Evolutionary conservation across 208 protist genomes (phyloP), one percentile per base, ranked within the genome.

Genomic region (Acanthamoeba lenticulata): DNA sequence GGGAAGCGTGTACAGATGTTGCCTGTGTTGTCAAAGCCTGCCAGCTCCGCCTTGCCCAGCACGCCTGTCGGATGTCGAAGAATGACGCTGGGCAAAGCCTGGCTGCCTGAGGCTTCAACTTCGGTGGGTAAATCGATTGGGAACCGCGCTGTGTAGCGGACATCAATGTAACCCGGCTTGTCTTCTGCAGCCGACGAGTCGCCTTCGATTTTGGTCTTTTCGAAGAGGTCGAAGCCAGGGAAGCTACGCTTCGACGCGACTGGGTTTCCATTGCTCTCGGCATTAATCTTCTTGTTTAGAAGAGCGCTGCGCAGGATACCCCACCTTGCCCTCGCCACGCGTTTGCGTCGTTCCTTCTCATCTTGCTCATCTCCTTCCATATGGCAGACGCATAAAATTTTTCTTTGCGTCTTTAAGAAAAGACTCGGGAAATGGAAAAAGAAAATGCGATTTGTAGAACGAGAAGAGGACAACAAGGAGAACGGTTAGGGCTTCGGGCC

Each of bases 1-100:
- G 62, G n/a, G 11, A 72, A 34, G 62, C 17, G n/a, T 40, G 74
- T 24, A 85, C 74, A 85, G 6, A 85, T 85, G 74, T 85, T 85
- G 36, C 74, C 74, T 3, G 74, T 85, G 42, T 85, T 85, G 44
- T 85, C 74, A 15, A 85, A 85, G 74, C 74, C 74, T n/a, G 74
- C 74, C 5, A 85, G 74, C 4, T 85, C 74, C 4, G 74, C 36
- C 40, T 52, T 85, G 27, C 21, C 36, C 17, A 85, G 42, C 15
- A 24, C 44, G n/a, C 17, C 44, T 36, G 24, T 45, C 6, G 40
- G 74, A 29, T 85, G 74, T 6, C 74, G 74, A 7, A 85, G 27
- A 17, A 85, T 40, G 40, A 85, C 74, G 19, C 67, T 77, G 67
- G n/a, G 29, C 67, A 13, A 19, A 27, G 15, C 6, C 19, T 4